Percentiles rank a stretch among this genome's conserved stretches.
These are phyloP conservation scores for Laburnicola sp. DNA, from an alignment of 2,329 filamentous ascomycete genomes.

Conservation along the genomic window DNA sequence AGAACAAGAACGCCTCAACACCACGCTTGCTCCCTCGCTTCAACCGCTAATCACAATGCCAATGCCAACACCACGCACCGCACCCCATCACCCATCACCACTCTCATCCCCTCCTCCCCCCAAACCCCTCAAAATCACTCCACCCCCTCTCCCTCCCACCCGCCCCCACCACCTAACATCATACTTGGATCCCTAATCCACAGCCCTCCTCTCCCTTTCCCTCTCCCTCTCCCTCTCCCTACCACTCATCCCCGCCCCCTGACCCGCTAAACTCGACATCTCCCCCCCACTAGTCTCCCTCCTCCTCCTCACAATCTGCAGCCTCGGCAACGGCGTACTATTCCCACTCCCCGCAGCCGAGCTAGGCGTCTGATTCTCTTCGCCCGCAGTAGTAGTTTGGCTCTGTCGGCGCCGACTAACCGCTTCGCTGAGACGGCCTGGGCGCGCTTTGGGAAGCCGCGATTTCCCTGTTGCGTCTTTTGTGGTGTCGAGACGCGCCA, in stretches of 20 bases:
- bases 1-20: too few species aligned
- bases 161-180: slow-evolving; percentile 9
- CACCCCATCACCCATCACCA: neutral
- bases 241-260: slow-evolving; percentile 16
- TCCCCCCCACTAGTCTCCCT: slow-evolving; percentile 43
- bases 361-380: slow-evolving; percentile 28
- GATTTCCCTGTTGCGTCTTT: slow-evolving; percentile 12
- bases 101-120: neutral
- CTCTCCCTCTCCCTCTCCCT: slow-evolving; percentile 34
- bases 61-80: too few species aligned
- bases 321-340: slow-evolving; percentile 31
- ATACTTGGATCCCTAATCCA: slow-evolving; percentile 10
- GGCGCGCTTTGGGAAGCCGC: slow-evolving; percentile 39
- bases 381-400: slow-evolving; percentile 23
- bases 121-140: neutral
- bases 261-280: slow-evolving; percentile 15
- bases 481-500: slow-evolving; percentile 31
- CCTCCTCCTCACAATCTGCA: slow-evolving; percentile 39
- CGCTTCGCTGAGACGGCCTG: slow-evolving; percentile 34
- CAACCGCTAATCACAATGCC: too few species aligned
- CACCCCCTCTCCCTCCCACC: neutral
- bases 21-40: too few species aligned
- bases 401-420: slow-evolving; percentile 31
- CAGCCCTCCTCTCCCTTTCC: slow-evolving; percentile 26
- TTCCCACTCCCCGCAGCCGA: slow-evolving; percentile 7